A percentile compares a stretch with the other conserved stretches of the same genome.
Evolutionary conservation across 2,329 filamentous ascomycete species (phyloP).

Genomic region (Diaporthe destruens): DNA sequence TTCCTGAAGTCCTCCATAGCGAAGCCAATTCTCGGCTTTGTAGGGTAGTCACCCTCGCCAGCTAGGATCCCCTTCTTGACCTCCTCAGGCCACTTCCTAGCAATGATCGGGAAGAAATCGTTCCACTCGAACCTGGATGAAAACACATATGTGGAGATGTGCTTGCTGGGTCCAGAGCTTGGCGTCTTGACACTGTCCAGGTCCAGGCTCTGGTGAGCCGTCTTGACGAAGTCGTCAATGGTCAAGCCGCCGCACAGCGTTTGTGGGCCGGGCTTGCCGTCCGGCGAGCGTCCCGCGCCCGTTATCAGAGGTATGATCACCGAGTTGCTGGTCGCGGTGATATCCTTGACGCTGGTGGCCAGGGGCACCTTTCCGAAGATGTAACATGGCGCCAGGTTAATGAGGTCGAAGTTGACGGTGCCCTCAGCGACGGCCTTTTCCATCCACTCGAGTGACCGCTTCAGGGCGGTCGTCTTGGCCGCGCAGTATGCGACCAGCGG

Average conservation of each 20-base stretch:
- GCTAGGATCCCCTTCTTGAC: conserved; percentile 38
- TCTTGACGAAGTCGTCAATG: conserved; percentile 35
- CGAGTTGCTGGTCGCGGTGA: conserved; percentile 38
- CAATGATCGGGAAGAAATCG: conserved; percentile 31
- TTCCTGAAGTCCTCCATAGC: conserved; percentile 15
- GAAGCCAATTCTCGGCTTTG: conserved; percentile 34
- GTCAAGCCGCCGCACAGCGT: background rate
- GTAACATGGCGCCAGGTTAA: conserved; percentile 40
- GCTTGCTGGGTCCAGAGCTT: conserved; percentile 28
- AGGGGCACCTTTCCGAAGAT: conserved; percentile 39
- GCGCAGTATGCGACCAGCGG: conserved; percentile 39
- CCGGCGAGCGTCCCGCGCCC: conserved; percentile 17
- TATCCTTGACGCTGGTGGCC: conserved; percentile 30
- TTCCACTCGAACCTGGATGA: conserved; percentile 36
- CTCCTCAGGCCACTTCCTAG: conserved; percentile 40
- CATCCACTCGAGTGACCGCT: conserved; percentile 39
- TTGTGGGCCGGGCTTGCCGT: conserved; percentile 7
- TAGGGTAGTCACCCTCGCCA: conserved; percentile 39
- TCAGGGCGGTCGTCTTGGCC: conserved; percentile 40
- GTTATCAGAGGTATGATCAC: conserved; percentile 28
- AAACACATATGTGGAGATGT: conserved; percentile 33
- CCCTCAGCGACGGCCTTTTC: conserved; percentile 35
- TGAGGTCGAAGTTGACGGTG: conserved; percentile 38
- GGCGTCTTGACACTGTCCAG: conserved; percentile 36
- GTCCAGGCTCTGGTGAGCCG: conserved; percentile 38